phyloP scores from a whole-genome alignment of 768 basidiomycete genomes.

The Coprinopsis sp. region DNA sequence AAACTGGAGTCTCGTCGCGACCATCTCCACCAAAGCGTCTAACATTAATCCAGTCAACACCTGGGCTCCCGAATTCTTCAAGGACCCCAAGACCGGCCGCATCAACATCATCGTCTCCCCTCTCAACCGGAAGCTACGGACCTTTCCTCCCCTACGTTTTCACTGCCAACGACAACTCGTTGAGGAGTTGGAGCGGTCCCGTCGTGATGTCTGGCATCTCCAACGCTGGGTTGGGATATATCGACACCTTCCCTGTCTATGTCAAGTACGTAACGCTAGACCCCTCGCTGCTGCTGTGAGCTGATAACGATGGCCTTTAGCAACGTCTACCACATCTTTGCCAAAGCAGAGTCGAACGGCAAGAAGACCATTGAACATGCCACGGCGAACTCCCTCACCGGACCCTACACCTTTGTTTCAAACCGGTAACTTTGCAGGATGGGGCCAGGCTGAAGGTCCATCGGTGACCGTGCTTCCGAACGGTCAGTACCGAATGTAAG shows the following conservation, averaged over 20 bases:
- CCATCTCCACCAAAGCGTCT: constrained; percentile 25
- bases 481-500: constrained; percentile 28
- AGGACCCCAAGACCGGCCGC: constrained; percentile 29
- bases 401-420: constrained; percentile 31
- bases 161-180: constrained; percentile 26
- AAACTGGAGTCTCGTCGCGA: constrained; percentile 25
- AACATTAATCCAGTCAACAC: constrained; percentile 28
- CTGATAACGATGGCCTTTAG: constrained; percentile 9
- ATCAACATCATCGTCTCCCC: constrained; percentile 30
- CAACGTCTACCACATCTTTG: constrained; percentile 30
- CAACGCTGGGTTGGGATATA: constrained; percentile 30
- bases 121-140: constrained; percentile 33
- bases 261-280: constrained; percentile 23
- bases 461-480: constrained; percentile 28
- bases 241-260: constrained; percentile 31
- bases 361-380: constrained; percentile 30
- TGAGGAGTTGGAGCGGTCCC: constrained; percentile 27
- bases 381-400: constrained; percentile 27
- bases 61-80: constrained; percentile 36
- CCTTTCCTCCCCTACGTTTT: constrained; percentile 32
- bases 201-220: constrained; percentile 31
- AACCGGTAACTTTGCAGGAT: constrained; percentile 30
- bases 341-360: constrained; percentile 30
- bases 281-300: background rate
- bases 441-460: constrained; percentile 31